These are phyloP conservation scores for Daldinia sp. DNA, from an alignment of 2,329 filamentous ascomycete species.

Conservation along the genomic window DNA sequence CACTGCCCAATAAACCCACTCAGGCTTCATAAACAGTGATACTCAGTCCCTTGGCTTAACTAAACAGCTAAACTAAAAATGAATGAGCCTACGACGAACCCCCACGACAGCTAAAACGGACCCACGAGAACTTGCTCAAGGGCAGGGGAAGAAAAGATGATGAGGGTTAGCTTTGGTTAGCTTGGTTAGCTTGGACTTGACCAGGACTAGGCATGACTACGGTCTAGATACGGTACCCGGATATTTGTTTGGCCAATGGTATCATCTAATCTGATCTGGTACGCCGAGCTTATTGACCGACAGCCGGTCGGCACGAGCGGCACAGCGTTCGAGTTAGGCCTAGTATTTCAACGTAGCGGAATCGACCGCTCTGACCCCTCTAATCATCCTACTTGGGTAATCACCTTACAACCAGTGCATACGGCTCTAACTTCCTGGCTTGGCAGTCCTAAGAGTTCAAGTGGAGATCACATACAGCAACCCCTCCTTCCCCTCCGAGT, in stretches of 20 bases:
- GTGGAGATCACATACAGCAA: constrained; percentile 36
- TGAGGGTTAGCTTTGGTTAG: not conserved
- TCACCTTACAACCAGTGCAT: constrained; percentile 27
- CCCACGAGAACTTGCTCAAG: constrained; percentile 33
- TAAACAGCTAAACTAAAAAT: constrained; percentile 8
- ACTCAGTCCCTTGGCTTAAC: constrained; percentile 3
- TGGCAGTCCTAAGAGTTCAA: constrained; percentile 36
- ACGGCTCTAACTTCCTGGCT: constrained; percentile 37
- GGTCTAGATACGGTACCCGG: constrained; percentile 9
- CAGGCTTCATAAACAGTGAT: constrained; percentile 13
- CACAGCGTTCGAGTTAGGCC: constrained; percentile 8
- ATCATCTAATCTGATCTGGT: constrained; percentile 42
- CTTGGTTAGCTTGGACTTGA: too few species aligned
- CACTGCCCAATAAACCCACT: constrained; percentile 14
- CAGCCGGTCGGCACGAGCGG: constrained; percentile 27
- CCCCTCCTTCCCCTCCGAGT: constrained; percentile 36
- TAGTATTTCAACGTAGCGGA: constrained; percentile 14
- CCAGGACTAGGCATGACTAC: not conserved
- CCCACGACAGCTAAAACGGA: constrained; percentile 30
- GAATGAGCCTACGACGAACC: constrained; percentile 27
- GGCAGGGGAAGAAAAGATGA: constrained; percentile 24
- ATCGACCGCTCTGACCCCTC: constrained; percentile 26
- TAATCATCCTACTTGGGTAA: constrained; percentile 17
- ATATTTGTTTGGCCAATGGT: constrained; percentile 23
- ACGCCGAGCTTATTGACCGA: constrained; percentile 36